phyloP scores from a whole-genome alignment of 139 green algal genomes.

The Chlorella sp. region DNA sequence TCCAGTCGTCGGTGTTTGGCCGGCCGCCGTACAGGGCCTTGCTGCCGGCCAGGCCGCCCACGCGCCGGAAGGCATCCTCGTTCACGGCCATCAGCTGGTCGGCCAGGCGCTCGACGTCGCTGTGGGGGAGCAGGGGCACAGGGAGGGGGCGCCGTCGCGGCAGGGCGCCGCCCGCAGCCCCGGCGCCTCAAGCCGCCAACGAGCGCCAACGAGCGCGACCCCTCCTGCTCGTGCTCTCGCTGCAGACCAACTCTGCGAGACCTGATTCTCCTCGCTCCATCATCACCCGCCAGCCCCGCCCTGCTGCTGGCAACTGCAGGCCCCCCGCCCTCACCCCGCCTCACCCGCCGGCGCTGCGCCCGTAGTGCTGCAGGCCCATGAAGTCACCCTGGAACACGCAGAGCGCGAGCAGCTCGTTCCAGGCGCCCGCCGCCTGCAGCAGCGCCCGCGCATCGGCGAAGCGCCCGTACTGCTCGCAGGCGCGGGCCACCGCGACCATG shows the following conservation, averaged over 20 bases:
- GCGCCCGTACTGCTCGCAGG: slow-evolving; percentile 48
- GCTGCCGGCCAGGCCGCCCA: slow-evolving; percentile 9
- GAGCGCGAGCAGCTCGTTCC: slow-evolving; percentile 54
- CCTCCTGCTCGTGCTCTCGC: no score
- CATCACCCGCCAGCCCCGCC: neutral
- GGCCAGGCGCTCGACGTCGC: slow-evolving; percentile 33
- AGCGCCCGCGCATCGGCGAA: slow-evolving; percentile 36
- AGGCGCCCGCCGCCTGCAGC: slow-evolving; percentile 50
- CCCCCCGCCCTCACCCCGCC: slow-evolving; percentile 8
- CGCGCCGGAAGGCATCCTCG: slow-evolving; percentile 37
- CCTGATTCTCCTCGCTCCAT: neutral
- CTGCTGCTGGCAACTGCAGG: no score
- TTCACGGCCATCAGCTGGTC: slow-evolving; percentile 51
- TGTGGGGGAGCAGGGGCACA: neutral
- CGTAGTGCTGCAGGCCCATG: slow-evolving; percentile 29
- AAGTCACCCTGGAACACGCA: slow-evolving; percentile 63
- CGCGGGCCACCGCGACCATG: slow-evolving; percentile 41
- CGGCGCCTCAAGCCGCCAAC: no score
- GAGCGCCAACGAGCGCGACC: no score
- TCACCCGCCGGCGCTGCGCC: no score
- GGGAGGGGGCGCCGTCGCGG: no score
- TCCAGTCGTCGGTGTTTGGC: slow-evolving; percentile 30
- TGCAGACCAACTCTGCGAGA: no score
- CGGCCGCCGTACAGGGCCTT: slow-evolving; percentile 40
- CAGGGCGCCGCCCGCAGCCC: no score